Evolutionary conservation across 2,329 filamentous ascomycete species (phyloP).

Genomic region (Aspergillus fumigatiaffinis): DNA sequence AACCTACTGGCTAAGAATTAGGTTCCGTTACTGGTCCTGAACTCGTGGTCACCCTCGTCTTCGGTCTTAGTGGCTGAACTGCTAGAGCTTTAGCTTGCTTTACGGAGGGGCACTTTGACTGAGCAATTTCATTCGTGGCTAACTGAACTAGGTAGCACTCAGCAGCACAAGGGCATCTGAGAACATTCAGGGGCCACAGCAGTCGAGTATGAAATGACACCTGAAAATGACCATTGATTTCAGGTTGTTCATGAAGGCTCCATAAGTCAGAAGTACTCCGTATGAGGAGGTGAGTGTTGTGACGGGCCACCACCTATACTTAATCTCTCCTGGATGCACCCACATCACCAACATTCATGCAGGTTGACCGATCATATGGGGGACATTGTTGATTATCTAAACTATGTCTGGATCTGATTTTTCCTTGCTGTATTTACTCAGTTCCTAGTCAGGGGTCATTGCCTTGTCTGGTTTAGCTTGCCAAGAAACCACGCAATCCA

Average conservation of each 20-base stretch:
- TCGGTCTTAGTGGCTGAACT: not conserved
- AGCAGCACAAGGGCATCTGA: not conserved
- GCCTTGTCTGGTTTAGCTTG: not conserved
- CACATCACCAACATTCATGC: not conserved
- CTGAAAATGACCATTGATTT: not conserved
- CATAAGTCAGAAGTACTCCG: not conserved
- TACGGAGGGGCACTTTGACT: not conserved
- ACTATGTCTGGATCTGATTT: not conserved
- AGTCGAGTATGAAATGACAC: not conserved
- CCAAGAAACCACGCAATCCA: not conserved
- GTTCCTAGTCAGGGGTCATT: not conserved
- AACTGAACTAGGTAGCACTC: not conserved
- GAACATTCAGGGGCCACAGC: not conserved
- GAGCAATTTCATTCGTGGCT: not conserved
- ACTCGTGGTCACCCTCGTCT: not conserved
- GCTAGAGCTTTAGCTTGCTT: not conserved
- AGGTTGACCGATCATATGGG: not conserved
- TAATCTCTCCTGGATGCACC: not conserved
- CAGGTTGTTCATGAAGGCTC: not conserved
- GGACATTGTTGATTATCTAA: no score
- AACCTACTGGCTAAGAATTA: constrained; percentile 10
- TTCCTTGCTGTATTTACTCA: no score
- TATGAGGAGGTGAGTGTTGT: not conserved
- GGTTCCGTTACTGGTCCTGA: constrained; percentile 3
- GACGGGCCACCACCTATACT: not conserved